Base-by-base conservation (phyloP, 2,329 filamentous ascomycete species). In the Trichoderma simmonsii region DNA sequence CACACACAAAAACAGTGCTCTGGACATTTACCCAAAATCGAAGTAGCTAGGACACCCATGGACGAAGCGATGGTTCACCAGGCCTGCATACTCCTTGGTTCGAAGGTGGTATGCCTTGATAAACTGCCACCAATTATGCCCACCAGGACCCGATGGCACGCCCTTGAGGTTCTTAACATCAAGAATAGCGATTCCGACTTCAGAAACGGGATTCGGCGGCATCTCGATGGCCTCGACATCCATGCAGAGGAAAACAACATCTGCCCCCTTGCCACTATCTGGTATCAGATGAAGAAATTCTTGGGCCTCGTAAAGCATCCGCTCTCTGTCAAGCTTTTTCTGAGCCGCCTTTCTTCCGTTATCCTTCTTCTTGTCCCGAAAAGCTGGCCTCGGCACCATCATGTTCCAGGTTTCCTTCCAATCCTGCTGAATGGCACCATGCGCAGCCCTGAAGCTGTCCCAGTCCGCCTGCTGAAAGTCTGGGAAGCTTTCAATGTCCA, bases 161-260 rank as follows among this genome's bases (percentile, higher is more conserved):
- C 80, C 82, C 1, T 81, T 76, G 26, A 94, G 78, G 48, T 87
- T 80, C 5, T 80, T 76, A 1, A 92, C 94, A 79, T 98, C 94
- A 0, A 98, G 85, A 3, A 91, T 90, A 1, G 93, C 91, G 54
- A 99, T 85, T 1, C 96, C 96, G 51, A 99, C 86, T 80, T 99
- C 96, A 0, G 95, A 97, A 72, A 98, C 87, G 14, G 88, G 84
- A 39, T 86, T 83, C 14, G 89, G 87, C 59, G 88, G 84, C 26
- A 83, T 82, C 80, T 99, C 96, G 72, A 91, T 93, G 1, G 91
- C 90, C 80, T 99, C 96, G 36, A 96, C 84, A 76, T 99, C 96
- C 59, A 98, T 85, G 73, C 88, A 90, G 72, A 97, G 85, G 75
- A 98, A 92, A 8, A 97, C 85, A 6, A 78, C 75, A 26, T 78